Base-by-base conservation (phyloP, 2,329 filamentous ascomycete genomes). In the Penicillium sp. region DNA sequence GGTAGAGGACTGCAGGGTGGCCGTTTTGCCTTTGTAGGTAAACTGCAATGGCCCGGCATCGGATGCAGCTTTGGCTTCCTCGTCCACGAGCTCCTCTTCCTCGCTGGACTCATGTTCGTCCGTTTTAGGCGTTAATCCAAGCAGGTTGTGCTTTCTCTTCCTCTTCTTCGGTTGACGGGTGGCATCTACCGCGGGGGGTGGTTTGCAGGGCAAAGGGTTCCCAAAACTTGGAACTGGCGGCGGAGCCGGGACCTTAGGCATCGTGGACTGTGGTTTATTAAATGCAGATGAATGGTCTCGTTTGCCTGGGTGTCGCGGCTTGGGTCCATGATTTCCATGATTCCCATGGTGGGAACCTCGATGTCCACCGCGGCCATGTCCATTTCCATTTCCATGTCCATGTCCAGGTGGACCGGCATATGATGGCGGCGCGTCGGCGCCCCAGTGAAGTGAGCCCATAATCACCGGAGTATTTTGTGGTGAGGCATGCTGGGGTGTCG, bases 371-470 rank as follows among this genome's bases (percentile, higher is more conserved):
- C 25, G 43, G 49, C 49, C 49, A 37, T 52, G 48, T 78, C 75
- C 56, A 23, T 48, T n/a, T 48, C 46, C 56, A 21, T 48, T 10
- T 33, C 46, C 47, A 26, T 50, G 23, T 11, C 48, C 47, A 50
- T 82, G 77, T 52, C 73, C 74, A 49, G 33, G 23, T 13, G 33
- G 48, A 19, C 31, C 47, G 6, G 19, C 33, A 14, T 50, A 50
- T 19, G 48, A 27, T 19, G 48, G 21, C 9, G 37, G 48, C 23
- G 47, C 31, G 13, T 84, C 82, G 71, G 83, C 83, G 3, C 81
- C 81, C 76, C 84, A 83, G 54, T 78, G 78, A 61, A 85, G 81
- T 2, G 81, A 81, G 0, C 80, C 84, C 83, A 81, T 83, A 64
- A 80, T 75, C 69, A 80, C 71, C 57, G 76, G 62, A 58, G 71